Evolutionary conservation across 2,329 filamentous ascomycete genomes (phyloP).

Genomic region (Helotiales sp.): DNA sequence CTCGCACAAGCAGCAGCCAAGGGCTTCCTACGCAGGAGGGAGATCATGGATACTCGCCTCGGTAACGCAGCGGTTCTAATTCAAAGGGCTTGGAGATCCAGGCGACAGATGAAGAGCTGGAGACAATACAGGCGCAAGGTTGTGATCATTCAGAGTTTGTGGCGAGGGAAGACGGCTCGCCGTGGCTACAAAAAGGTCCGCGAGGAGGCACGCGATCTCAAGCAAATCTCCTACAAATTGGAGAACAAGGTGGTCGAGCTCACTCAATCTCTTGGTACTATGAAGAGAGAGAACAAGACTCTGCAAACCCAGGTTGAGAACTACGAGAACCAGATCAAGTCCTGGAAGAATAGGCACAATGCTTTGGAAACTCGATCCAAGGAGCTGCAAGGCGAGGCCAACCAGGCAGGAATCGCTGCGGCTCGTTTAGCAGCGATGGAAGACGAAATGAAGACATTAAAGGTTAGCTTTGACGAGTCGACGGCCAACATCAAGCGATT

Average conservation of each 20-base stretch:
- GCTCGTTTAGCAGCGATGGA: slow-evolving; percentile 90
- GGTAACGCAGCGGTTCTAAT: slow-evolving; percentile 90
- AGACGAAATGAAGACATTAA: slow-evolving; percentile 90
- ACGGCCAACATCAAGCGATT: slow-evolving; percentile 87
- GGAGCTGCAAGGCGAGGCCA: slow-evolving; percentile 93
- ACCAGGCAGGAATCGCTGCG: slow-evolving; percentile 94
- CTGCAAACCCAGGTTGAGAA: slow-evolving; percentile 87
- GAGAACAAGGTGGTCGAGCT: slow-evolving; percentile 99
- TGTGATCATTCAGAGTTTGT: slow-evolving; percentile 86
- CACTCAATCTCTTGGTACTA: slow-evolving; percentile 86
- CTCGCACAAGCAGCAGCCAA: slow-evolving; percentile 88
- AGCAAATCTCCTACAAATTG: slow-evolving; percentile 98
- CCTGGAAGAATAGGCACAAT: slow-evolving; percentile 91
- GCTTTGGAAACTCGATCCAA: slow-evolving; percentile 86
- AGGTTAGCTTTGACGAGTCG: slow-evolving; percentile 87
- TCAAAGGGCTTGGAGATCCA: slow-evolving; percentile 84
- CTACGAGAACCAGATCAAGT: slow-evolving; percentile 94
- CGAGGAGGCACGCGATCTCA: slow-evolving; percentile 95
- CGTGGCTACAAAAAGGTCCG: slow-evolving; percentile 85
- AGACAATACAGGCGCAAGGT: slow-evolving; percentile 87
- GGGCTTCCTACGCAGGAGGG: slow-evolving; percentile 85
- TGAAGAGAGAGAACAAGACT: slow-evolving; percentile 93
- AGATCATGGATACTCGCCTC: slow-evolving; percentile 90
- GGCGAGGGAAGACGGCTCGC: slow-evolving; percentile 82
- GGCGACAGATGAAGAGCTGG: slow-evolving; percentile 77